Conservation (phyloP, 371 early-diverging fungal genomes). For the Mortierella sp. region DNA sequence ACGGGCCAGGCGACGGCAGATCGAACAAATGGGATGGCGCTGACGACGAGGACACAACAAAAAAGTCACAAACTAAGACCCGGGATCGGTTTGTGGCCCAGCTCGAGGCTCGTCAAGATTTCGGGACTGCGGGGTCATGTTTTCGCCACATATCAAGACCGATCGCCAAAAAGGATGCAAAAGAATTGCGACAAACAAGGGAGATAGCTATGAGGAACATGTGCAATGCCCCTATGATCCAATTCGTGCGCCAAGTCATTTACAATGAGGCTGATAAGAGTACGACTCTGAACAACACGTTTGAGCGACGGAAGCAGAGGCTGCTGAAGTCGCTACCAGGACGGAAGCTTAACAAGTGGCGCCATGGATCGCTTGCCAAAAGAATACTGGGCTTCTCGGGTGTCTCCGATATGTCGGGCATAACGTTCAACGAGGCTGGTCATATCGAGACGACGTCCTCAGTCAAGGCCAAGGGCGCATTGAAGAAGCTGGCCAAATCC, state of each 20-base stretch:
- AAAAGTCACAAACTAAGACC: constrained; percentile 18
- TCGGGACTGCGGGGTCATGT: background rate
- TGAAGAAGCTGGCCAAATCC: constrained; percentile 18
- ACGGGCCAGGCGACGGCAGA: constrained; percentile 2
- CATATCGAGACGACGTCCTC: constrained; percentile 34
- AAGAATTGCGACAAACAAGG: constrained; percentile 14
- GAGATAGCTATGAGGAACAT: constrained; percentile 40
- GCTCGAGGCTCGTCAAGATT: constrained; percentile 29
- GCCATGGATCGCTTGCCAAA: constrained; percentile 10
- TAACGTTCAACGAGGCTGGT: constrained; percentile 49
- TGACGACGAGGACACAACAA: background rate
- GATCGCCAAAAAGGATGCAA: constrained; percentile 15
- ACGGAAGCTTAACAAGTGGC: constrained; percentile 18
- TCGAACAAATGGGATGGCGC: constrained; percentile 1
- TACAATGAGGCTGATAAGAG: constrained; percentile 23
- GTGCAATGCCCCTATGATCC: constrained; percentile 27
- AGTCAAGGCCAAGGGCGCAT: background rate
- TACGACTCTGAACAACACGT: constrained; percentile 15
- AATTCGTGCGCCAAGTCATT: constrained; percentile 39
- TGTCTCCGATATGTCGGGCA: background rate
- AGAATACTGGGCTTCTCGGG: constrained; percentile 16
- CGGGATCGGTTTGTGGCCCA: constrained; percentile 29
- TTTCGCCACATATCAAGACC: background rate
- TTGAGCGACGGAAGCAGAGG: constrained; percentile 17
- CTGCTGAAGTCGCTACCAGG: constrained; percentile 11